A percentile compares a stretch with the other conserved stretches of the same genome.
These are phyloP conservation scores for Musa schizocarpa DNA, from an alignment of 176 grass and related monocot species.

Conservation along the genomic window DNA sequence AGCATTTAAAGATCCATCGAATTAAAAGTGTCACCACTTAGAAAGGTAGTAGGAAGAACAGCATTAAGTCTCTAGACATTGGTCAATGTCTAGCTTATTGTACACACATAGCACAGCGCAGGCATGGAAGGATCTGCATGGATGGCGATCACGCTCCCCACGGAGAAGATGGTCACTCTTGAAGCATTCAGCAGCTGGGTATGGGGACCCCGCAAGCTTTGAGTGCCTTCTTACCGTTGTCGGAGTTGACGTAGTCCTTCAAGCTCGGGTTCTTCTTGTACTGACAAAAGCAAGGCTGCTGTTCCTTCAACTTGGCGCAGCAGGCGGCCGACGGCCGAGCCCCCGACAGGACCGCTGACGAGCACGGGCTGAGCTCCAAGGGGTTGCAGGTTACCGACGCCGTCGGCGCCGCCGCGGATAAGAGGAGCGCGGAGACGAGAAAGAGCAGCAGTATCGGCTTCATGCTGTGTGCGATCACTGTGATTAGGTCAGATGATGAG, in stretches of 20 bases:
- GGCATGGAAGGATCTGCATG: too few relatives aligned
- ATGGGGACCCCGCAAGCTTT: constrained; percentile 32
- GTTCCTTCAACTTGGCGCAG: constrained; percentile 50
- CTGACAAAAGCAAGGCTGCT: constrained; percentile 68
- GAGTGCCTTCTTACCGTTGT: constrained; percentile 37
- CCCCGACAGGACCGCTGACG: constrained; percentile 36
- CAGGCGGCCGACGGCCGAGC: constrained; percentile 31
- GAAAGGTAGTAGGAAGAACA: too few relatives aligned
- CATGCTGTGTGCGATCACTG: too few relatives aligned
- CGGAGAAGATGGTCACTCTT: too few relatives aligned
- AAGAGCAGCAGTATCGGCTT: too few relatives aligned
- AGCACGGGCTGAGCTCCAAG: constrained; percentile 47
- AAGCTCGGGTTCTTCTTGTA: constrained; percentile 57
- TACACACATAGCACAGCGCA: too few relatives aligned
- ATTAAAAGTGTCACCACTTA: too few relatives aligned
- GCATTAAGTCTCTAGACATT: too few relatives aligned
- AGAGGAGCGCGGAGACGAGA: neutral
- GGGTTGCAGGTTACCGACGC: constrained; percentile 39
- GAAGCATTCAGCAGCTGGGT: constrained; percentile 22
- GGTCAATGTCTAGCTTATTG: too few relatives aligned
- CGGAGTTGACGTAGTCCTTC: constrained; percentile 41
- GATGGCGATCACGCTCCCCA: too few relatives aligned
- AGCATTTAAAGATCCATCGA: too few relatives aligned
- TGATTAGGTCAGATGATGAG: too few relatives aligned
- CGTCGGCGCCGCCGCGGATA: constrained; percentile 21